phyloP scores from a whole-genome alignment of 495 filamentous ascomycete genomes.

The Aspergillus indologenus region DNA sequence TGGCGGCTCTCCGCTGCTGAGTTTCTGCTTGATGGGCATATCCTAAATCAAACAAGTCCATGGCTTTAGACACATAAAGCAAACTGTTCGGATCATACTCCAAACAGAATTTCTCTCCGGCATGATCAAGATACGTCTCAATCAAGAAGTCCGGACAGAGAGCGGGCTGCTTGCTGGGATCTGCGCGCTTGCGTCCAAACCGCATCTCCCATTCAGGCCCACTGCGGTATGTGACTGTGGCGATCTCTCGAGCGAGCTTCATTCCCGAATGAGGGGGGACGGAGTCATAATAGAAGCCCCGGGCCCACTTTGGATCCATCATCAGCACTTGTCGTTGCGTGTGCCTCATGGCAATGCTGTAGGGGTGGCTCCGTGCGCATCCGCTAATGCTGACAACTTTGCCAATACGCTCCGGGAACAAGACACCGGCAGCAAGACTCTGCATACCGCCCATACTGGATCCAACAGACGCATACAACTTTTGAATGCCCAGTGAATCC shows the following conservation, averaged over 20 bases:
- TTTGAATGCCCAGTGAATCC: constrained; percentile 72
- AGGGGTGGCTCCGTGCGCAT: constrained; percentile 92
- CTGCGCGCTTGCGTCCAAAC: constrained; percentile 84
- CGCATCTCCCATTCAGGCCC: constrained; percentile 97
- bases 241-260: constrained; percentile 97
- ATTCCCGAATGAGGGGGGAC: constrained; percentile 93
- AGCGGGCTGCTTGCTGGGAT: constrained; percentile 80
- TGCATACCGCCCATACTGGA: constrained; percentile 99
- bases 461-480: constrained; percentile 88
- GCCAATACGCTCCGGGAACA: constrained; percentile 77
- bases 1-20: constrained; percentile 44
- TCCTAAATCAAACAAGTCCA: constrained; percentile 97
- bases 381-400: constrained; percentile 88
- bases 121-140: constrained; percentile 97
- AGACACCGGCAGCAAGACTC: constrained; percentile 82
- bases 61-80: constrained; percentile 96
- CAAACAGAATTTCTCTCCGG: constrained; percentile 98
- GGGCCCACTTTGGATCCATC: constrained; percentile 97
- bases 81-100: constrained; percentile 96
- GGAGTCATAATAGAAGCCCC: constrained; percentile 90
- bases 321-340: constrained; percentile 96
- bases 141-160: constrained; percentile 97
- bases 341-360: constrained; percentile 99
- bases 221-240: constrained; percentile 94
- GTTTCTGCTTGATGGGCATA: constrained; percentile 57